A percentile compares a stretch with the other conserved stretches of the same genome.
Evolutionary conservation across 306 rosid species (phyloP).

Genomic region (Abrus precatorius): DNA sequence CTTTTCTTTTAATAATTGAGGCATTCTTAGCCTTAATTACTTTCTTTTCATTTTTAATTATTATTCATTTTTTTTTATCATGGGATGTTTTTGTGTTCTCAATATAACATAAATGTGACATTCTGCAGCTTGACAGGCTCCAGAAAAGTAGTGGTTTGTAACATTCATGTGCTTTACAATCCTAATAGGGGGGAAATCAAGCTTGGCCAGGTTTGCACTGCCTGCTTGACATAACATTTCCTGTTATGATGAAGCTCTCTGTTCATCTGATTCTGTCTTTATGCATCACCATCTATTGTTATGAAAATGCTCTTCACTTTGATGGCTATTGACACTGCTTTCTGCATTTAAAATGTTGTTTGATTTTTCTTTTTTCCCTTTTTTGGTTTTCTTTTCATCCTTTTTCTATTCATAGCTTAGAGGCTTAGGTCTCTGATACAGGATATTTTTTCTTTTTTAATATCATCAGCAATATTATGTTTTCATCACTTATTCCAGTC

Average conservation of each 20-base stretch:
- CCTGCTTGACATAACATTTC: constrained; percentile 29
- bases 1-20: constrained; percentile 30
- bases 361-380: background rate
- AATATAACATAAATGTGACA: constrained; percentile 44
- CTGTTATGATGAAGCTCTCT: constrained; percentile 9
- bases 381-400: constrained; percentile 17
- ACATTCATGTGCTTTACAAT: constrained; percentile 92
- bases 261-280: background rate
- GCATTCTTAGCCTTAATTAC: constrained; percentile 11
- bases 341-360: background rate
- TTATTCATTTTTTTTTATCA: background rate
- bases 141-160: constrained; percentile 80
- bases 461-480: constrained; percentile 14
- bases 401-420: background rate
- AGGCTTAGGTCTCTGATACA: background rate
- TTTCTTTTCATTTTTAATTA: constrained; percentile 29
- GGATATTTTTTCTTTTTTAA: background rate
- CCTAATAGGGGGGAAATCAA: constrained; percentile 94
- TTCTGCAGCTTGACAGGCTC: constrained; percentile 67
- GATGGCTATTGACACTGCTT: constrained; percentile 15
- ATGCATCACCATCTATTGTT: constrained; percentile 26
- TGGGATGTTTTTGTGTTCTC: constrained; percentile 35
- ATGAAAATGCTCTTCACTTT: constrained; percentile 17
- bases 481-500: constrained; percentile 13
- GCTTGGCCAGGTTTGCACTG: constrained; percentile 88